A percentile compares a stretch with the other conserved stretches of the same genome.
These are phyloP conservation scores for Staphylotrichum longicolle DNA, from an alignment of 495 filamentous ascomycete species.

Conservation along the genomic window DNA sequence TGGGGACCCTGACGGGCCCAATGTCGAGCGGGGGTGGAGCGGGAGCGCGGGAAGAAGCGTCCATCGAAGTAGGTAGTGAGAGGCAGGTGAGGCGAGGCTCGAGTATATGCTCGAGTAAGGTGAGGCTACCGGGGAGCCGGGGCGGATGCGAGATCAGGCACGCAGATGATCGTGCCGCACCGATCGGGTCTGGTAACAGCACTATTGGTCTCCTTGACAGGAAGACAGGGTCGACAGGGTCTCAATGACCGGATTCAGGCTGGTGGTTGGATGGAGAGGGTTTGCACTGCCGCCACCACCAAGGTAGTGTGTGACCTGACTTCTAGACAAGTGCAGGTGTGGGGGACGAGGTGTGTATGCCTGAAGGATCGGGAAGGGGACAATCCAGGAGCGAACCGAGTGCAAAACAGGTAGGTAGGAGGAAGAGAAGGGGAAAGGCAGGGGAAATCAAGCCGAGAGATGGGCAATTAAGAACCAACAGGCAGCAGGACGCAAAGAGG, in stretches of 20 bases:
- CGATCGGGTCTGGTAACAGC: neutral
- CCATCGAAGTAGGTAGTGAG: conserved; percentile 5
- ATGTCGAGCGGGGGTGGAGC: conserved; percentile 19
- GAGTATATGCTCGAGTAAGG: neutral
- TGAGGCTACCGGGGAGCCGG: neutral
- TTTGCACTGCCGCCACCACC: conserved; percentile 27
- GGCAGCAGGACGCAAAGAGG: neutral
- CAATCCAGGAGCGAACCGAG: neutral
- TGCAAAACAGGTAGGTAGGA: neutral
- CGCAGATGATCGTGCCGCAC: neutral
- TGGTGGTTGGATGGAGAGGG: conserved; percentile 11
- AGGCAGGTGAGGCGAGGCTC: neutral
- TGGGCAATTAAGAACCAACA: conserved; percentile 4
- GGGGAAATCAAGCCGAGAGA: neutral
- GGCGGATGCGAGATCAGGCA: neutral
- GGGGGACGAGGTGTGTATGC: neutral
- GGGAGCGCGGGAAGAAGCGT: conserved; percentile 15
- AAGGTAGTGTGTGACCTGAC: neutral
- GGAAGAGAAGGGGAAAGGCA: neutral
- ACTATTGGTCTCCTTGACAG: neutral
- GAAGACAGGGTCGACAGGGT: neutral
- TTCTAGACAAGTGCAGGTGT: conserved; percentile 14
- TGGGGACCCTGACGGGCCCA: conserved; percentile 14
- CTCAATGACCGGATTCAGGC: neutral
- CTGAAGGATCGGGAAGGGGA: neutral